These are phyloP conservation scores for Ustilago crameri DNA, from an alignment of 1,284 basidiomycete genomes.

Conservation along the genomic window DNA sequence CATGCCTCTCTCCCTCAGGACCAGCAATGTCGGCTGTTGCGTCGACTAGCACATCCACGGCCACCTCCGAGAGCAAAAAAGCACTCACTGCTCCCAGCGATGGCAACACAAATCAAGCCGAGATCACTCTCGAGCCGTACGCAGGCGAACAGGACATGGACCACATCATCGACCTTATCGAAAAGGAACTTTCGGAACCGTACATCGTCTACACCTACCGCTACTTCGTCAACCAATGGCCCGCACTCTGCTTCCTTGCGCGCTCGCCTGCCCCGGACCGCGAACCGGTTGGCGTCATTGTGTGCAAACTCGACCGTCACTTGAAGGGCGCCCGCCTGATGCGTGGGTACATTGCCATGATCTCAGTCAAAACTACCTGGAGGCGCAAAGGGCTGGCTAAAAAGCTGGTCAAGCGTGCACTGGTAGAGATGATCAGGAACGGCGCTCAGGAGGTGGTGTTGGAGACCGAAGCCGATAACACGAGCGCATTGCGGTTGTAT, in stretches of 20 bases:
- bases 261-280: slow-evolving; percentile 65
- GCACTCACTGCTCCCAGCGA: not conserved
- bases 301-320: slow-evolving; percentile 94
- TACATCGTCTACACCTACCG: slow-evolving; percentile 89
- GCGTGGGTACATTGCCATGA: slow-evolving; percentile 97
- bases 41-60: too few relatives aligned
- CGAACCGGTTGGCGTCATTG: slow-evolving; percentile 78
- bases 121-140: slow-evolving; percentile 78
- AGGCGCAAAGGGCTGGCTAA: slow-evolving; percentile 72
- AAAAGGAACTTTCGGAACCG: slow-evolving; percentile 78
- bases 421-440: slow-evolving; percentile 80
- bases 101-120: slow-evolving; percentile 47
- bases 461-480: slow-evolving; percentile 96
- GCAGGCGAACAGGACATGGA: slow-evolving; percentile 73
- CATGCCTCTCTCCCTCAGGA: too few relatives aligned
- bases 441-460: slow-evolving; percentile 91
- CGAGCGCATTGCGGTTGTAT: slow-evolving; percentile 85
- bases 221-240: slow-evolving; percentile 84
- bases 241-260: slow-evolving; percentile 84
- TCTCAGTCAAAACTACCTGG: slow-evolving; percentile 69
- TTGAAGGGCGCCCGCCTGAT: slow-evolving; percentile 73
- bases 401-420: slow-evolving; percentile 72
- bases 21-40: not conserved
- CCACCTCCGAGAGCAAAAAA: too few relatives aligned
- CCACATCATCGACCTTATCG: slow-evolving; percentile 61